Base-by-base conservation (phyloP, 2,329 filamentous ascomycete species). In the Cladosporium sp. region DNA sequence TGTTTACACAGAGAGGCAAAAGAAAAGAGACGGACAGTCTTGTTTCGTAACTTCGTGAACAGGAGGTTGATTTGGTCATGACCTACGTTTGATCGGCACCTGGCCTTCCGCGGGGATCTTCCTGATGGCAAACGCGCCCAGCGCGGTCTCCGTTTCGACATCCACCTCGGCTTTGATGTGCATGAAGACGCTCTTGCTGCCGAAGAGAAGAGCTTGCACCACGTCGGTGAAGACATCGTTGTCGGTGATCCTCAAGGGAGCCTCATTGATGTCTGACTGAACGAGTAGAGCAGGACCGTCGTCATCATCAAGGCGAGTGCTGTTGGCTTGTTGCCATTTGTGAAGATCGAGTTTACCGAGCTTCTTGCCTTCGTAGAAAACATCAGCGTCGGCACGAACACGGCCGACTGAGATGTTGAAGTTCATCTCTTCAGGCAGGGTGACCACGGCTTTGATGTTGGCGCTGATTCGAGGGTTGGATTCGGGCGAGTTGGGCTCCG, bases 41-140 rank as follows among this genome's bases (percentile, higher is more conserved):
- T 29, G n/a, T 34, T 20, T 48, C 44, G 27, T 48, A 22, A 48
- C 17, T 32, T 48, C 44, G 44, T 48, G 4, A 19, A 54, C n/a
- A 48, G 36, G 37, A 48, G 36, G 44, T 40, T 20, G 44, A n/a
- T 48, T n/a, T 34, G 54, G 51, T 56, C 53, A 59, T 47, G 59
- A 89, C 91, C 83, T 85, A 96, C 90, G 88, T 81, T 95, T 95
- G 75, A 97, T 82, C 71, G 88, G 88, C 65, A 99, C 84, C 64
- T 85, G 81, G 61, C 93, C 91, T 74, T 90, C 79, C 38, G 68
- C 89, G 42, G 92, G 92, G 62, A 99, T 86, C 58, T 86, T 83
- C 68, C 88, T 89, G 62, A 97, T 75, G 48, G 86, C 79, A 63
- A 97, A 80, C 59, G 85, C 76, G 43, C 93, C 93, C 56, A 99